Evolutionary conservation across 148 eudicot species (phyloP).

Genomic region (Fagopyrum homotropicum): DNA sequence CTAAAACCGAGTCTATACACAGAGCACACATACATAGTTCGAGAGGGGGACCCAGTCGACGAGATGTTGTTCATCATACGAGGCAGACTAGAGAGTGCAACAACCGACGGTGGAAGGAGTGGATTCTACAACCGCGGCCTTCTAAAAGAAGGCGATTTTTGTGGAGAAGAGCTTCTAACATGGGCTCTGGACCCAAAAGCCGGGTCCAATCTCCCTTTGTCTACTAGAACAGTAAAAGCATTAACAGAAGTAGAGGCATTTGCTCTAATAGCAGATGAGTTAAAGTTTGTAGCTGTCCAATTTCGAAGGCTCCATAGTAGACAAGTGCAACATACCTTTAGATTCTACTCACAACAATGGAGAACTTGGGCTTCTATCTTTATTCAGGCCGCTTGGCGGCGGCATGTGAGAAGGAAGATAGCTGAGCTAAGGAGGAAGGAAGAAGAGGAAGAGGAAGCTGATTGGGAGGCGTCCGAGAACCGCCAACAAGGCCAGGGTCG

Average conservation of each 20-base stretch:
- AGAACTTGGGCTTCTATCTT: slow-evolving; percentile 12
- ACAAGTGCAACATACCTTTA: slow-evolving; percentile 11
- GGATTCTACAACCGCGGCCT: slow-evolving; percentile 13
- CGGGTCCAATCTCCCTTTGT: slow-evolving; percentile 11
- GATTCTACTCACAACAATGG: slow-evolving; percentile 14
- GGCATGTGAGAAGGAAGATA: background rate
- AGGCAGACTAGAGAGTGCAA: slow-evolving; percentile 9
- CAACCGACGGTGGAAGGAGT: slow-evolving; percentile 14
- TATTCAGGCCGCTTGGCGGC: slow-evolving; percentile 12
- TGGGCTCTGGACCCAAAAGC: slow-evolving; percentile 15
- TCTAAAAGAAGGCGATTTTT: slow-evolving; percentile 12
- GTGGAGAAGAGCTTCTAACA: slow-evolving; percentile 14
- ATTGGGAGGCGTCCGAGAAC: background rate
- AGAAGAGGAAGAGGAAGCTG: slow-evolving; percentile 6
- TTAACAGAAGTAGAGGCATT: slow-evolving; percentile 11
- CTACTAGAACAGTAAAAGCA: slow-evolving; percentile 12
- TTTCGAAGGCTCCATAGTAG: slow-evolving; percentile 13
- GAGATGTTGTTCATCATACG: slow-evolving; percentile 13
- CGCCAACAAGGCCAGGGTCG: background rate
- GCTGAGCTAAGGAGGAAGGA: slow-evolving; percentile 6
- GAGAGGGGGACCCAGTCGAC: slow-evolving; percentile 13
- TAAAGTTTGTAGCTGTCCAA: slow-evolving; percentile 7
- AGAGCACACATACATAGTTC: slow-evolving; percentile 12
- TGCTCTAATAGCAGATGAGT: slow-evolving; percentile 11
- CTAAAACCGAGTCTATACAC: slow-evolving; percentile 12